A percentile compares a stretch with the other conserved stretches of the same genome.
Evolutionary conservation across 805 yeast species (phyloP).

Genomic region (Hanseniaspora meyeri): DNA sequence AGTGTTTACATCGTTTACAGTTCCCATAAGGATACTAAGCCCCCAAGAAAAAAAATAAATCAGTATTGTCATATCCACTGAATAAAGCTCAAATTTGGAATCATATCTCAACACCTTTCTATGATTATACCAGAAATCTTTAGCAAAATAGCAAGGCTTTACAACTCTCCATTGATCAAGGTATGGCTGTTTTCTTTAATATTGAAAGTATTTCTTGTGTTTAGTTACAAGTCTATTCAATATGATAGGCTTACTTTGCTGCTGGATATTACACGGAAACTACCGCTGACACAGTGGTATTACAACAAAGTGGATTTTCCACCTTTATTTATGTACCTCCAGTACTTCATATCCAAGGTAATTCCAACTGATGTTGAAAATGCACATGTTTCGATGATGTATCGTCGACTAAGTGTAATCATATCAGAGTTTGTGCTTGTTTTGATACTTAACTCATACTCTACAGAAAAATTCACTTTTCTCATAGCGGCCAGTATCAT

Average conservation of each 20-base stretch:
- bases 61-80: no score
- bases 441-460: constrained; percentile 52
- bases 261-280: constrained; percentile 46
- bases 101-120: no score
- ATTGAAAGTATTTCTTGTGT: constrained; percentile 49
- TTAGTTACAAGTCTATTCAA: constrained; percentile 86
- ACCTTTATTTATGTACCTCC: constrained; percentile 94
- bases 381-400: constrained; percentile 56
- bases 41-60: neutral
- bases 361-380: constrained; percentile 49
- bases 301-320: constrained; percentile 94
- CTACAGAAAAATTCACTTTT: constrained; percentile 39
- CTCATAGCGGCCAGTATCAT: constrained; percentile 73
- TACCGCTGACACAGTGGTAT: constrained; percentile 78
- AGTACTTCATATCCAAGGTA: constrained; percentile 60
- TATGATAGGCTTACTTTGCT: constrained; percentile 39
- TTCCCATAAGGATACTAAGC: no score
- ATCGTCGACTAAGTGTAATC: constrained; percentile 74
- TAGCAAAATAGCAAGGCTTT: neutral
- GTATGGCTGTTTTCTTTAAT: constrained; percentile 53
- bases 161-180: constrained; percentile 45
- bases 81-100: no score
- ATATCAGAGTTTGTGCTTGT: constrained; percentile 62
- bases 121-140: neutral
- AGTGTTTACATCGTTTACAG: no score